Percentiles rank a stretch among this genome's conserved stretches.
Evolutionary conservation across 208 protist genomes (phyloP).

Genomic region (Wallacemonas sp.): DNA sequence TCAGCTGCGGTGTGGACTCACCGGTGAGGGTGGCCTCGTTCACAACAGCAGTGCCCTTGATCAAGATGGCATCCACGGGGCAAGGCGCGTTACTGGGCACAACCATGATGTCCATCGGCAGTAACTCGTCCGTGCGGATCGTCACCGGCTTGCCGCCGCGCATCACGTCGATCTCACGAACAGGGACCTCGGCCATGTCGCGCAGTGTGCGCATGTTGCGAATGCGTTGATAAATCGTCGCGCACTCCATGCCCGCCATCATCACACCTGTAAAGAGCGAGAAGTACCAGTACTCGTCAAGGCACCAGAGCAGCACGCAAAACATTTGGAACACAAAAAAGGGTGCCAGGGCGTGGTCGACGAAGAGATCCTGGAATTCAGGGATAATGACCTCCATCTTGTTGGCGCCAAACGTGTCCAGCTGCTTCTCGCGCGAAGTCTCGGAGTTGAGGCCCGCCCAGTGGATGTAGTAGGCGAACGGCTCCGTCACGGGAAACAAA

Average conservation of each 20-base stretch:
- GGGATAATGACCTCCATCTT: conserved; percentile 95
- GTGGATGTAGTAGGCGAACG: conserved; percentile 73
- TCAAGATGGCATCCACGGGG: conserved; percentile 95
- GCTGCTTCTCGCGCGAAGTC: conserved; percentile 43
- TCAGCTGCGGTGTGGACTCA: conserved; percentile 98
- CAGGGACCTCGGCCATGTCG: conserved; percentile 91
- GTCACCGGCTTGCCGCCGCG: conserved; percentile 60
- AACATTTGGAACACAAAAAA: conserved; percentile 99
- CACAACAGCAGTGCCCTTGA: conserved; percentile 95
- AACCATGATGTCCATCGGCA: conserved; percentile 96
- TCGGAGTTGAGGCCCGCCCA: conserved; percentile 66
- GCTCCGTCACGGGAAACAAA: conserved; percentile 75
- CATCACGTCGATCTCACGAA: conserved; percentile 69
- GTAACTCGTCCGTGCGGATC: conserved; percentile 72
- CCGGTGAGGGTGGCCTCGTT: conserved; percentile 99
- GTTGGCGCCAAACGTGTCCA: conserved; percentile 84
- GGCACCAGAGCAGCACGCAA: conserved; percentile 95
- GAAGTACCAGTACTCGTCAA: conserved; percentile 98
- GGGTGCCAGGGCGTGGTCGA: conserved; percentile 95
- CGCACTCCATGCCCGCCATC: conserved; percentile 97
- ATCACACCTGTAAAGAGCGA: conserved; percentile 97
- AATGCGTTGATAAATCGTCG: conserved; percentile 93
- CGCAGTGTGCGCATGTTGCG: conserved; percentile 93
- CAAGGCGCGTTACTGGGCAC: conserved; percentile 77
- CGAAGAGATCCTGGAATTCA: conserved; percentile 94